Conservation (phyloP, 257 asterid species). For the Primulina huaijiensis region DNA sequence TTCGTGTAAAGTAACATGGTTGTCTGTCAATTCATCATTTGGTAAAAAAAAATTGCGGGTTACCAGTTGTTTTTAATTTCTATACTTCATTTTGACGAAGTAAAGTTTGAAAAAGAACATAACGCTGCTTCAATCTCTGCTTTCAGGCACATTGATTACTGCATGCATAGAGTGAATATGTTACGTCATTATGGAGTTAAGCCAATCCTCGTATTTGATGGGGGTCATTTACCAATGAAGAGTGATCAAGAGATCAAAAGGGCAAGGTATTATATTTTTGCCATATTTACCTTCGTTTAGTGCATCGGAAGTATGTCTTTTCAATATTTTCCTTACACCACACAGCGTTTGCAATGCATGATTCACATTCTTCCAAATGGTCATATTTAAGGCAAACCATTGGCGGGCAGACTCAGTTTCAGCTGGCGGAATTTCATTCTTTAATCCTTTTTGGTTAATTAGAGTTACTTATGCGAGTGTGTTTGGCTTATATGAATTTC, state of each 20-base stretch:
- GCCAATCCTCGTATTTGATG: constrained; percentile 93
- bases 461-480: neutral
- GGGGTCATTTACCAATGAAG: constrained; percentile 93
- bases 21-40: constrained; percentile 6
- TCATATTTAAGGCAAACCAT: neutral
- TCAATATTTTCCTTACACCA: constrained; percentile 1
- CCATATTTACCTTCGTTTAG: constrained; percentile 13
- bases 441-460: neutral
- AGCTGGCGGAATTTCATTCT: neutral
- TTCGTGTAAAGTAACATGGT: constrained; percentile 18
- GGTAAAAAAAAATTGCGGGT: neutral
- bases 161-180: constrained; percentile 94
- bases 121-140: constrained; percentile 8
- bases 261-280: constrained; percentile 52
- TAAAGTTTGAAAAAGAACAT: constrained; percentile 1
- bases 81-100: constrained; percentile 6
- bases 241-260: constrained; percentile 84
- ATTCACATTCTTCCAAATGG: neutral
- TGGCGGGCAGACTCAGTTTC: neutral
- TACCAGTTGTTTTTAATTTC: neutral
- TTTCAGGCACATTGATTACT: constrained; percentile 85
- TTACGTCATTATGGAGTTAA: constrained; percentile 77
- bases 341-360: neutral
- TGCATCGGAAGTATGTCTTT: constrained; percentile 8
- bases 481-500: neutral